A percentile compares a stretch with the other conserved stretches of the same genome.
These are phyloP conservation scores for Suillus occidentalis DNA, from an alignment of 768 basidiomycete species.

Conservation along the genomic window DNA sequence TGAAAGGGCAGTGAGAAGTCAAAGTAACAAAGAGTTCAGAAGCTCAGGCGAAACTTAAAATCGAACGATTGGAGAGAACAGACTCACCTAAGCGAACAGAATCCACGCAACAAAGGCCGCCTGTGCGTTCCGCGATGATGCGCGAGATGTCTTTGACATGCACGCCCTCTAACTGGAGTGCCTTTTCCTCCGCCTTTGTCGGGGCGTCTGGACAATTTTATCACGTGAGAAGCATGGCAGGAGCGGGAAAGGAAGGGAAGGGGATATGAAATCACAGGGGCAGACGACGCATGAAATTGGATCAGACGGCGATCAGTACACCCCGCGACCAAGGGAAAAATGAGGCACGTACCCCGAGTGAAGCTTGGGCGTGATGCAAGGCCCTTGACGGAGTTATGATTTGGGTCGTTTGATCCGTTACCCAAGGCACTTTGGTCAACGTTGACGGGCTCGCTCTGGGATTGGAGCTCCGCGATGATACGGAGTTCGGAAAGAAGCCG, in stretches of 20 bases:
- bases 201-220: conserved; percentile 37
- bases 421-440: not conserved
- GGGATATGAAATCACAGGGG: not conserved
- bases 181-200: conserved; percentile 31
- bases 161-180: conserved; percentile 21
- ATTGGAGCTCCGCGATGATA: not conserved
- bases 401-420: not conserved
- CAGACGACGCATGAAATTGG: not conserved
- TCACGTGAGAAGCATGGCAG: conserved; percentile 35
- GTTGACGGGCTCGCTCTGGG: not conserved
- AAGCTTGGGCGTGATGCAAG: not conserved
- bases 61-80: not conserved
- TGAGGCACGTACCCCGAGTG: conserved; percentile 9
- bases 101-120: not conserved
- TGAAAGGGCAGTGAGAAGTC: not conserved
- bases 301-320: not conserved
- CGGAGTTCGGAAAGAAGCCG: conserved; percentile 46
- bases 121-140: conserved; percentile 2
- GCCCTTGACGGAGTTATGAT: not conserved
- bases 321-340: not conserved
- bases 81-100: conserved; percentile 4
- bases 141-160: conserved; percentile 32
- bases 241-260: not conserved
- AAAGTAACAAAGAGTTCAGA: not conserved
- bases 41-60: not conserved